A percentile compares a stretch with the other conserved stretches of the same genome.
These are phyloP conservation scores for Myochromella boudieri DNA, from an alignment of 768 basidiomycete genomes.

Conservation along the genomic window DNA sequence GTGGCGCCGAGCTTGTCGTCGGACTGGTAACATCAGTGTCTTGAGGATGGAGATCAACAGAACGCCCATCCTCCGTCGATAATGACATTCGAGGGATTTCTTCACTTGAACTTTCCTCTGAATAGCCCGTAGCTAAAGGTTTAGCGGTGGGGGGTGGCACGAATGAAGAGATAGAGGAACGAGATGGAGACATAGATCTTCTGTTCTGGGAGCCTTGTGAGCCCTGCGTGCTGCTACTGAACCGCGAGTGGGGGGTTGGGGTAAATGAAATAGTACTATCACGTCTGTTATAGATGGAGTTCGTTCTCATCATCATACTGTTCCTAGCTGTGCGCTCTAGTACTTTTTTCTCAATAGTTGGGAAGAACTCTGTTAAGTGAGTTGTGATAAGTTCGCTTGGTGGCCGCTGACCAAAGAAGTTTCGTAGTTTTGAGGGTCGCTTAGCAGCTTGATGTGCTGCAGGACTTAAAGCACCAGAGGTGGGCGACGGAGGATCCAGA, in stretches of 20 bases:
- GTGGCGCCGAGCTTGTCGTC: conserved; percentile 37
- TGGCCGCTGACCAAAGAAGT: conserved; percentile 98
- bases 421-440: conserved; percentile 74
- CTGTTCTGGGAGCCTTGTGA: conserved; percentile 49
- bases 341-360: conserved; percentile 87
- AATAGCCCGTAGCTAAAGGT: conserved; percentile 20
- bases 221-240: conserved; percentile 63
- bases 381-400: conserved; percentile 96
- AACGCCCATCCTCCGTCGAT: conserved; percentile 70
- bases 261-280: conserved; percentile 55
- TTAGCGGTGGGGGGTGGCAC: conserved; percentile 42
- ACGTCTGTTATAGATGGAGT: conserved; percentile 33
- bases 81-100: conserved; percentile 73
- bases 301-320: conserved; percentile 74
- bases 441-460: conserved; percentile 39
- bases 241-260: conserved; percentile 49
- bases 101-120: conserved; percentile 29
- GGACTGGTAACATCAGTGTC: conserved; percentile 26
- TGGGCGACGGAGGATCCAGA: conserved; percentile 59
- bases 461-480: conserved; percentile 32
- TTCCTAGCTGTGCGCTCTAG: conserved; percentile 86
- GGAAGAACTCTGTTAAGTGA: conserved; percentile 95
- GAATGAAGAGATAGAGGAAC: conserved; percentile 49
- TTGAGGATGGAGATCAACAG: conserved; percentile 59
- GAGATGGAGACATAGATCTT: conserved; percentile 41